A percentile compares a stretch with the other conserved stretches of the same genome.
phyloP scores from a whole-genome alignment of 371 early-diverging fungal genomes.

The Lichtheimia ornata region DNA sequence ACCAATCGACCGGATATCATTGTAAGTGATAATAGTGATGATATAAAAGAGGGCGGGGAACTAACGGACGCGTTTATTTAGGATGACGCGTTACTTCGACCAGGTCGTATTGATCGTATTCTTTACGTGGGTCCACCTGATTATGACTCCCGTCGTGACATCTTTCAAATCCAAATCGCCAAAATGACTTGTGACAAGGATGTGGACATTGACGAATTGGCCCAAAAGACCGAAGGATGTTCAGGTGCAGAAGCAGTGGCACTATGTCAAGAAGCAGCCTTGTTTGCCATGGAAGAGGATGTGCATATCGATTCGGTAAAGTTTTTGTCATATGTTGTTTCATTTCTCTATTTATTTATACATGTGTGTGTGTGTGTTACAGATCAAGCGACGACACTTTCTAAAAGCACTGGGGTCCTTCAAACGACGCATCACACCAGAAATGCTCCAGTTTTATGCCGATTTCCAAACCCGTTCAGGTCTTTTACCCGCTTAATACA shows the following conservation, averaged over 20 bases:
- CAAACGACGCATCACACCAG: slow-evolving; percentile 82
- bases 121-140: slow-evolving; percentile 95
- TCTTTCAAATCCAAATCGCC: slow-evolving; percentile 74
- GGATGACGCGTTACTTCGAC: slow-evolving; percentile 93
- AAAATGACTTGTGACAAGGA: slow-evolving; percentile 67
- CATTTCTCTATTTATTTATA: slow-evolving; percentile 5
- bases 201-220: slow-evolving; percentile 65
- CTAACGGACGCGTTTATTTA: slow-evolving; percentile 16
- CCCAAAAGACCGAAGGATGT: slow-evolving; percentile 80
- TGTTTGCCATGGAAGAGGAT: slow-evolving; percentile 89
- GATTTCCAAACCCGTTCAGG: slow-evolving; percentile 63
- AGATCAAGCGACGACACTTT: slow-evolving; percentile 77
- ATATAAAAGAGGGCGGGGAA: neutral
- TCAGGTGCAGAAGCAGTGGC: slow-evolving; percentile 96
- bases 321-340: slow-evolving; percentile 2
- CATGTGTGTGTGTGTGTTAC: neutral
- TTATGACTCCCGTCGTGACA: slow-evolving; percentile 72
- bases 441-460: slow-evolving; percentile 90
- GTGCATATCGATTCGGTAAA: slow-evolving; percentile 58
- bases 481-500: slow-evolving; percentile 41
- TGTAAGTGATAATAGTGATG: slow-evolving; percentile 39
- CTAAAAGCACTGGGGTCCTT: slow-evolving; percentile 57
- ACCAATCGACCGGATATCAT: slow-evolving; percentile 99
- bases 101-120: slow-evolving; percentile 96
- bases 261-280: slow-evolving; percentile 93